Evolutionary conservation across 1,139 yeast species (phyloP), one percentile per base, ranked within the genome.

Genomic region (Yamadazyma membranifaciens): DNA sequence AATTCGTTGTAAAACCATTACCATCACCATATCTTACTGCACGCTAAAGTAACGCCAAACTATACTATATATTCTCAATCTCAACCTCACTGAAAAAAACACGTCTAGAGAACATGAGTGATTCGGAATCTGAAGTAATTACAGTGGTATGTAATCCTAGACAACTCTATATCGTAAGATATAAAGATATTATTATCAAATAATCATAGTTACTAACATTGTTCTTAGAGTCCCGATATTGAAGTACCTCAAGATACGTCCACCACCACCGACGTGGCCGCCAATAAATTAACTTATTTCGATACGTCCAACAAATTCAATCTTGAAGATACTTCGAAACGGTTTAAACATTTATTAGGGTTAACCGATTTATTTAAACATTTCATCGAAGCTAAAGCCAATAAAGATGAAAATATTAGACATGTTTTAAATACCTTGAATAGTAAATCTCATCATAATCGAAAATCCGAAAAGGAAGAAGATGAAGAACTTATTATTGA

Each of bases 391-490:
- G 73, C 80, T 17, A 82, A 82, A 54, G 87, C 88, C 14, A 74
- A 73, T 42, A 81, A 73, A 45, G 86, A 83, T 56, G 77, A 80
- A 34, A 69, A 72, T 37, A 80, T 83, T 55, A 69, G 74, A 43
- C 67, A 65, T 41, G 72, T 78, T 11, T 62, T 78, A 45, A 62
- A 67, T 34, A 58, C 69, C 39, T 61, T 80, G 32, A 62, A 65
- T 43, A 41, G 37, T 9, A 45, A 47, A 30, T 32, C 54, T 35
- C 20, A 27, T 5, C 16, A 33, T 13, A 51, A 49, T 13, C 71
- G 87, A 42, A 79, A 81, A 47, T 76, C 84, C 0, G 85, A 81
- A 56, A 77, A 80, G 51, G 88, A 82, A 53, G 89, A 83, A 58
- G 87, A 81, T 54, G 86, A 81, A 53, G 67, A 81, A 36, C 65